Evolutionary conservation across 2,329 filamentous ascomycete genomes (phyloP).

Genomic region (Ampelomyces quisqualis): DNA sequence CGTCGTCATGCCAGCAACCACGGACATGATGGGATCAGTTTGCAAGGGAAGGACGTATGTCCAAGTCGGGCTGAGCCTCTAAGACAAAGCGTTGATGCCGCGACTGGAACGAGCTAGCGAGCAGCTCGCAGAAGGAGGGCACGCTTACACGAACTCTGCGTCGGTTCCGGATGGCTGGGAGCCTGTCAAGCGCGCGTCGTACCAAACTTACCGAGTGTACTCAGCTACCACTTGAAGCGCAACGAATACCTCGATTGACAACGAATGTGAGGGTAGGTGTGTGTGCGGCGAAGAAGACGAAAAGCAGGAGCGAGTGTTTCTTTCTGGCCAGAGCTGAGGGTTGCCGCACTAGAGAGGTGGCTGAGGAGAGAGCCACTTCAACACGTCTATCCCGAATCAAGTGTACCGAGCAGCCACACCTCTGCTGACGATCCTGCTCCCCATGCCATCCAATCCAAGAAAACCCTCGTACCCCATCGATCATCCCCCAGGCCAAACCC

Average conservation of each 20-base stretch:
- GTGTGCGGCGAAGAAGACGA: neutral
- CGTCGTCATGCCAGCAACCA: slow-evolving; percentile 7
- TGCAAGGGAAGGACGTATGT: slow-evolving; percentile 12
- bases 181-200: slow-evolving; percentile 3
- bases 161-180: slow-evolving; percentile 8
- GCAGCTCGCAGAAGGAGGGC: slow-evolving; percentile 2
- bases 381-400: no score
- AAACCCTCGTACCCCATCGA: no score
- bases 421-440: no score
- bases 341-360: no score
- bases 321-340: no score
- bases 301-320: slow-evolving; percentile 1
- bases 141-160: slow-evolving; percentile 15
- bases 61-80: slow-evolving; percentile 7
- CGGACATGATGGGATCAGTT: slow-evolving; percentile 1
- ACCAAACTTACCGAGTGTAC: neutral
- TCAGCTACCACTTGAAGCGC: neutral
- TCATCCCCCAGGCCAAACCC: no score
- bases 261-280: neutral
- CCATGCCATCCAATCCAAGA: no score
- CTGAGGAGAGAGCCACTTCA: no score
- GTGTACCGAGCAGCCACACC: no score
- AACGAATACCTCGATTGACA: neutral
- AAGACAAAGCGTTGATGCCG: neutral
- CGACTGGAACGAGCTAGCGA: slow-evolving; percentile 3